These are phyloP conservation scores for Aureobasidium subglaciale DNA, from an alignment of 2,329 filamentous ascomycete species.

Conservation along the genomic window DNA sequence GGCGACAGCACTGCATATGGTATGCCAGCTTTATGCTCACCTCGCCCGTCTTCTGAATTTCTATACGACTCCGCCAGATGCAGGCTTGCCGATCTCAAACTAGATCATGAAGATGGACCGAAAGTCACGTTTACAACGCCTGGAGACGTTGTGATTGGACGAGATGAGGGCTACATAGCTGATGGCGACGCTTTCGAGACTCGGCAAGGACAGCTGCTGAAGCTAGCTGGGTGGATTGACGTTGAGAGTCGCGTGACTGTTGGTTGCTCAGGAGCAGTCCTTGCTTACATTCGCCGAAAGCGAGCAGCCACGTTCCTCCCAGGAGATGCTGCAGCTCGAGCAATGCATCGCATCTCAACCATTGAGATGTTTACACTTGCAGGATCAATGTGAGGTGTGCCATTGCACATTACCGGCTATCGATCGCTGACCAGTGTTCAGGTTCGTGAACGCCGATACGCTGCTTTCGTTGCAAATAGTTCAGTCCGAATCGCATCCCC, in stretches of 20 bases:
- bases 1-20: slow-evolving; percentile 25
- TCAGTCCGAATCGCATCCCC: slow-evolving; percentile 74
- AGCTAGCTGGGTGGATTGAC: slow-evolving; percentile 63
- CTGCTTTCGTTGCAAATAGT: slow-evolving; percentile 78
- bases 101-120: slow-evolving; percentile 42
- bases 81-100: slow-evolving; percentile 55
- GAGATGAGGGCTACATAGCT: slow-evolving; percentile 37
- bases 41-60: slow-evolving; percentile 50
- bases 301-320: slow-evolving; percentile 56
- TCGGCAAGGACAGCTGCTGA: slow-evolving; percentile 57
- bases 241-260: slow-evolving; percentile 67
- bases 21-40: slow-evolving; percentile 6
- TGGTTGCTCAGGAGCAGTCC: slow-evolving; percentile 78
- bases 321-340: slow-evolving; percentile 47
- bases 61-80: slow-evolving; percentile 57
- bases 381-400: slow-evolving; percentile 49
- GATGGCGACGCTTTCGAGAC: slow-evolving; percentile 24
- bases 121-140: slow-evolving; percentile 55
- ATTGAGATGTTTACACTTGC: slow-evolving; percentile 70
- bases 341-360: slow-evolving; percentile 53
- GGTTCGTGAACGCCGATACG: slow-evolving; percentile 78
- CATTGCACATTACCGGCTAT: background rate
- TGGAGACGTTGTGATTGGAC: slow-evolving; percentile 39
- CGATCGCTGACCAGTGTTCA: slow-evolving; percentile 27
- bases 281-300: slow-evolving; percentile 69